Percentiles rank a stretch among this genome's conserved stretches.
These are phyloP conservation scores for Dichotomocladium elegans DNA, from an alignment of 371 early-diverging fungal species.

Conservation along the genomic window DNA sequence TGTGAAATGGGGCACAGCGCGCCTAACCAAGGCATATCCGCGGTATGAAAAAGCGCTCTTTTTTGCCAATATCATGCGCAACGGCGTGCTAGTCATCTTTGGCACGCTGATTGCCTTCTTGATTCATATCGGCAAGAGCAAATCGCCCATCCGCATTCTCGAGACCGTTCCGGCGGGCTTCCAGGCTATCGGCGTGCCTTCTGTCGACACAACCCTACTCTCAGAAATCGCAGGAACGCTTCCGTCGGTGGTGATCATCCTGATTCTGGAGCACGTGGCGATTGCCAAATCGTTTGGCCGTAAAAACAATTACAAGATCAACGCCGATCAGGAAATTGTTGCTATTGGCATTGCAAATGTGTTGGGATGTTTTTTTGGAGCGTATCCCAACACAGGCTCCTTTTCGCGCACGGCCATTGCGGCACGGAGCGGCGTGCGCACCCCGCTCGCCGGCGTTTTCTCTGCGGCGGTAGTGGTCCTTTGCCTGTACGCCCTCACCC, in stretches of 20 bases:
- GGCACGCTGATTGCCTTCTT: constrained; percentile 38
- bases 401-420: constrained; percentile 67
- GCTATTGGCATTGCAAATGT: constrained; percentile 83
- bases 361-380: constrained; percentile 71
- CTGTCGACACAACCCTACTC: constrained; percentile 31
- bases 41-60: constrained; percentile 38
- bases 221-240: constrained; percentile 47
- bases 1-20: constrained; percentile 23
- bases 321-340: constrained; percentile 80
- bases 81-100: constrained; percentile 42
- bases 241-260: constrained; percentile 64
- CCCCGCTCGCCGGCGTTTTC: constrained; percentile 78
- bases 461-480: constrained; percentile 71
- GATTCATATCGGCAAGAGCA: constrained; percentile 32
- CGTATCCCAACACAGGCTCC: constrained; percentile 44
- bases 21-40: constrained; percentile 35
- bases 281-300: constrained; percentile 79
- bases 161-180: constrained; percentile 71
- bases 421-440: constrained; percentile 74
- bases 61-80: constrained; percentile 49
- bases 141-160: constrained; percentile 52
- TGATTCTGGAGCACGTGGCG: constrained; percentile 81
- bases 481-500: constrained; percentile 76
- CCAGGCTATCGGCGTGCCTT: constrained; percentile 50
- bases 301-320: constrained; percentile 59